Evolutionary conservation across 768 basidiomycete genomes (phyloP), one percentile per base, ranked within the genome.

Genomic region (Gymnopilus junonius): DNA sequence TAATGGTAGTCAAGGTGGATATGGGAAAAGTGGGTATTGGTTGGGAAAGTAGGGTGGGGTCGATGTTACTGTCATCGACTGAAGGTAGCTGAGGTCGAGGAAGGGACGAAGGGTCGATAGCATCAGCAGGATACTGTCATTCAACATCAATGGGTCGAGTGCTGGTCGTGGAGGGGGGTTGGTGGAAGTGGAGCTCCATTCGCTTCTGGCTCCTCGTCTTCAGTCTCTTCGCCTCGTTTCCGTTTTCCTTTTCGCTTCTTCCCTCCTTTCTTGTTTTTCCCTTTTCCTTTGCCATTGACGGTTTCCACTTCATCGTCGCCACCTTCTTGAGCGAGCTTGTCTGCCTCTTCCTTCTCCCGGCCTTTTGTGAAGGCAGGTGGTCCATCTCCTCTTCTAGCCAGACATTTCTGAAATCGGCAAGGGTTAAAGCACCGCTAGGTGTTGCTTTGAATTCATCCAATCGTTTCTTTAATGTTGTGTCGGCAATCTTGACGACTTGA

Each of bases 401-500:
- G 23, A 96, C 90, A 51, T 84, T 92, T 55, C 95, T 81, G 73
- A 96, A 98, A 75, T 98, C 95, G 12, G 89, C 88, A 55, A 99
- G 80, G 1, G 95, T 96, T 69, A 98, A 77, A 37, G 83, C 82
- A 12, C 93, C 95, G 69, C 92, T 94, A 0, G 91, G 89, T 1
- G 95, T 98, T 67, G 86, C 87, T 73, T 90, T 93, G 82, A 99
- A 99, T 78, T 99, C 97, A 25, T 95, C 92, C 15, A 99, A 79
- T 17, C 97, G 87, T 75, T 97, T 98, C 78, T 90, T 89, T 43
- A 99, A 77, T 3, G 97, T 99, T 11, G 89, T 90, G 70, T 98
- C 95, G n/a, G 95, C 94, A 67, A 98, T 97, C 78, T 99, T 99
- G 67, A 99, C 97, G 15, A 99, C 95, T 73, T 99, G 97, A 20